phyloP scores from a whole-genome alignment of 768 basidiomycete genomes.

The Panaeolus papilionaceus region DNA sequence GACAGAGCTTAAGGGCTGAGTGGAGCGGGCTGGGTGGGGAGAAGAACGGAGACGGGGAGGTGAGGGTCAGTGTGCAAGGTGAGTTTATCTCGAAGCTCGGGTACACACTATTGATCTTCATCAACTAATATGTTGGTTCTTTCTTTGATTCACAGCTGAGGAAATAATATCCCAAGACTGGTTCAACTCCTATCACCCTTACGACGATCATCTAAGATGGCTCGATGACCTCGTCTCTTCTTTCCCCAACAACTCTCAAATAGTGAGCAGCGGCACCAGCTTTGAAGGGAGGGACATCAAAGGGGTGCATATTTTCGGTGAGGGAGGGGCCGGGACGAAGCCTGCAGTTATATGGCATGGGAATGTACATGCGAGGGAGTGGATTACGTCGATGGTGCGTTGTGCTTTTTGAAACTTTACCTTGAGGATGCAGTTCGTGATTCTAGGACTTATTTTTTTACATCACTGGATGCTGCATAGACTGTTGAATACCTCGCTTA shows the following conservation, averaged over 20 bases:
- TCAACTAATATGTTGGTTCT: not conserved
- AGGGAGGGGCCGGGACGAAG: conserved; percentile 13
- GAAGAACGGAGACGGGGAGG: not conserved
- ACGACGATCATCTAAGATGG: conserved; percentile 19
- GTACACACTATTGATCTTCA: not conserved
- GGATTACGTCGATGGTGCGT: conserved; percentile 15
- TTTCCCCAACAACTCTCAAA: conserved; percentile 15
- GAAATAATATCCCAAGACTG: conserved; percentile 8
- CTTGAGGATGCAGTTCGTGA: too few species aligned
- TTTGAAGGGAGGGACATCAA: conserved; percentile 22
- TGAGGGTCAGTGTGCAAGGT: not conserved
- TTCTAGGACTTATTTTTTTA: too few species aligned
- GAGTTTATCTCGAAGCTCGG: not conserved
- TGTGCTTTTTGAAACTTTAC: not conserved
- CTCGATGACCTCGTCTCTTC: conserved; percentile 19
- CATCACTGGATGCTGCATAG: not conserved
- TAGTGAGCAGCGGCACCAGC: conserved; percentile 13
- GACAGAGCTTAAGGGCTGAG: not conserved
- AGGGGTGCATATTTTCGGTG: conserved; percentile 19
- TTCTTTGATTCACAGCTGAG: not conserved
- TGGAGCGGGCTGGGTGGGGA: not conserved
- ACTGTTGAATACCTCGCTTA: conserved; percentile 13
- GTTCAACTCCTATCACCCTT: conserved; percentile 21
- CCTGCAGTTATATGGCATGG: conserved; percentile 18
- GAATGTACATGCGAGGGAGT: conserved; percentile 13